Evolutionary conservation across 169 alveolate genomes (phyloP), one percentile per base, ranked within the genome.

Genomic region (Cytauxzoon felis): DNA sequence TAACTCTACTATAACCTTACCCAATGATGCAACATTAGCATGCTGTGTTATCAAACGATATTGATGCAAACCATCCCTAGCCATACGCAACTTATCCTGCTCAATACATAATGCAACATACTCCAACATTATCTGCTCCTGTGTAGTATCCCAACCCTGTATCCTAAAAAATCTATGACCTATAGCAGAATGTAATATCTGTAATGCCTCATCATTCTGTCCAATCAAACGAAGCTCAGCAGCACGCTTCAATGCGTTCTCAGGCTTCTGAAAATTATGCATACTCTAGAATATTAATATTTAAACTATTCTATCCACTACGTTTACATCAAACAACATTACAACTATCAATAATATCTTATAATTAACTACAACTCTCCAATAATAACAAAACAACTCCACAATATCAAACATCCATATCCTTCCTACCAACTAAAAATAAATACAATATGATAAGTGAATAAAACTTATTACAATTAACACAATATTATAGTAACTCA

Each of bases 81-180:
- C 96, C 88, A 90, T 75, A 32, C 93, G 75, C 54, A 92, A 91
- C 42, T 89, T 91, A 38, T 88, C 94, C 69, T 86, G 88, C 50
- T 92, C 93, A 9, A 92, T 87, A 29, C 95, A 92, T 38, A 90
- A 87, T 59, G 89, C 91, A 24, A 92, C 93, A 67, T 90, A 90
- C 52, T 92, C 89, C 72, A 92, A 59, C 96, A 92, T 92, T 51
- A 92, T 90, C 50, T 81, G 91, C 72, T 92, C 96, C 87, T 90
- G 93, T 29, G 88, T 87, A 71, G 85, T 84, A 58, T 92, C 96
- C 96, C 96, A 92, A 50, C 96, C 96, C 50, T 89, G 96, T 19
- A 88, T 81, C 42, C 95, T 78, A 78, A 73, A 87, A 21, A 82
- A 72, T 23, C 92, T 78, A 71, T 92, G 95, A 29, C 93, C 92